A percentile compares a stretch with the other conserved stretches of the same genome.
Evolutionary conservation across 495 filamentous ascomycete species (phyloP).

Genomic region (Daldinia caldariorum): DNA sequence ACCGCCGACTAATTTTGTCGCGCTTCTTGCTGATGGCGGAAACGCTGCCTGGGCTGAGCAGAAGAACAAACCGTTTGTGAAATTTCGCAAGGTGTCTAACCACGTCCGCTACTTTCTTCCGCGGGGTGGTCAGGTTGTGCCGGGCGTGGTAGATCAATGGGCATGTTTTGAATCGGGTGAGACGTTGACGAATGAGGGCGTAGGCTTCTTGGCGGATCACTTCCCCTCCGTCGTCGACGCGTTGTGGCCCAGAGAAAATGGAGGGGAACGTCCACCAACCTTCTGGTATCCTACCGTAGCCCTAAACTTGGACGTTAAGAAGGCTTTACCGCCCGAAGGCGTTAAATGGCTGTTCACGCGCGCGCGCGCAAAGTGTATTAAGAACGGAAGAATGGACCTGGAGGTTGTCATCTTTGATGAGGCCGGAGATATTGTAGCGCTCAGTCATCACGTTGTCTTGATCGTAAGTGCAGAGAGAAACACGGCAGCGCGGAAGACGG

Average conservation of each 20-base stretch:
- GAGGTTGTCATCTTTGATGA: constrained; percentile 68
- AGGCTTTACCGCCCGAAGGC: constrained; percentile 64
- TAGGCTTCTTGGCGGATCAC: constrained; percentile 70
- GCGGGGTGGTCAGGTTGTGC: constrained; percentile 54
- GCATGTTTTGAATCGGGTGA: constrained; percentile 62
- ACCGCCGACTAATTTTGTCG: constrained; percentile 52
- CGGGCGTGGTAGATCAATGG: constrained; percentile 70
- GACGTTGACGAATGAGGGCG: constrained; percentile 62
- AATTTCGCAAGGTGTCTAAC: constrained; percentile 68
- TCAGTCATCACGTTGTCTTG: constrained; percentile 69
- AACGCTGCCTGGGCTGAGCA: constrained; percentile 58
- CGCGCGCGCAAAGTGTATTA: constrained; percentile 62
- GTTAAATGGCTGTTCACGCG: constrained; percentile 72
- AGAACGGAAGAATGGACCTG: constrained; percentile 70
- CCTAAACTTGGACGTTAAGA: constrained; percentile 73
- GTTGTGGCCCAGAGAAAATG: constrained; percentile 27
- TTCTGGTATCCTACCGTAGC: constrained; percentile 81
- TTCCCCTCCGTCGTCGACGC: constrained; percentile 52
- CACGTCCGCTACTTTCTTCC: constrained; percentile 68
- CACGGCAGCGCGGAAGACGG: constrained; percentile 51
- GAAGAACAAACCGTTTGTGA: constrained; percentile 57
- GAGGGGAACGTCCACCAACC: constrained; percentile 43
- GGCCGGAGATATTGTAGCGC: constrained; percentile 64
- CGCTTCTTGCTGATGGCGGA: constrained; percentile 49
- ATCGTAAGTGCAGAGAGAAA: constrained; percentile 66